These are phyloP conservation scores for Schwanniomyces occidentalis DNA, from an alignment of 805 yeast genomes.

Conservation along the genomic window DNA sequence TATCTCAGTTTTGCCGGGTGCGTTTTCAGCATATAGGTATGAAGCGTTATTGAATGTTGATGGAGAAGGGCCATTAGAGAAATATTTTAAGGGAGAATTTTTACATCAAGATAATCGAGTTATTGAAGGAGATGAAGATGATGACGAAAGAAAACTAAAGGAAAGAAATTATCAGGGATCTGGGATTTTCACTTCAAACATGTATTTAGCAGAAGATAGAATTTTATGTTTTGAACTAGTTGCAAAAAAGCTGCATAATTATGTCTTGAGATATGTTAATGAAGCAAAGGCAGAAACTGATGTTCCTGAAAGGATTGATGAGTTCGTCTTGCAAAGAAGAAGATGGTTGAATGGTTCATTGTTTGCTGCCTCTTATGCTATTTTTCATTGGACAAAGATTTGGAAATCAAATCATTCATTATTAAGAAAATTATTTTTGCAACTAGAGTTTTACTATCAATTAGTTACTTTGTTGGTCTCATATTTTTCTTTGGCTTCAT, in stretches of 20 bases:
- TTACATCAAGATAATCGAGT: constrained; percentile 60
- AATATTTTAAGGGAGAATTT: constrained; percentile 91
- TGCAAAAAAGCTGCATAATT: constrained; percentile 72
- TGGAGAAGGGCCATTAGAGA: constrained; percentile 84
- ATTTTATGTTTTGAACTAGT: constrained; percentile 92
- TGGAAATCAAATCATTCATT: constrained; percentile 88
- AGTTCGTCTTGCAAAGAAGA: constrained; percentile 92
- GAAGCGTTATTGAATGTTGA: constrained; percentile 68
- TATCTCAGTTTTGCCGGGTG: constrained; percentile 93
- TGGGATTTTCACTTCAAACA: constrained; percentile 89
- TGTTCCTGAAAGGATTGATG: constrained; percentile 94
- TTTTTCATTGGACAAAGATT: constrained; percentile 79
- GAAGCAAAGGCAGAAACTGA: constrained; percentile 92
- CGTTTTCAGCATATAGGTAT: constrained; percentile 91
- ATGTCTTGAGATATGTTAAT: constrained; percentile 83
- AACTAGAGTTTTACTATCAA: constrained; percentile 86
- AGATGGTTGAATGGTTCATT: constrained; percentile 98
- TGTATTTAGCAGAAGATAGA: constrained; percentile 97
- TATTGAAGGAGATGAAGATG: constrained; percentile 31
- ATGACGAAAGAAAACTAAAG: constrained; percentile 40
- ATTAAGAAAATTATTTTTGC: constrained; percentile 76
- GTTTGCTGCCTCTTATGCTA: constrained; percentile 92
- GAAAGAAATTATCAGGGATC: constrained; percentile 40
- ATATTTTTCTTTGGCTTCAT: constrained; percentile 91
- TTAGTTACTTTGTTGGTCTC: constrained; percentile 72